A percentile compares a stretch with the other conserved stretches of the same genome.
Conservation (phyloP, 768 basidiomycete species). For the Amanita inopinata region DNA sequence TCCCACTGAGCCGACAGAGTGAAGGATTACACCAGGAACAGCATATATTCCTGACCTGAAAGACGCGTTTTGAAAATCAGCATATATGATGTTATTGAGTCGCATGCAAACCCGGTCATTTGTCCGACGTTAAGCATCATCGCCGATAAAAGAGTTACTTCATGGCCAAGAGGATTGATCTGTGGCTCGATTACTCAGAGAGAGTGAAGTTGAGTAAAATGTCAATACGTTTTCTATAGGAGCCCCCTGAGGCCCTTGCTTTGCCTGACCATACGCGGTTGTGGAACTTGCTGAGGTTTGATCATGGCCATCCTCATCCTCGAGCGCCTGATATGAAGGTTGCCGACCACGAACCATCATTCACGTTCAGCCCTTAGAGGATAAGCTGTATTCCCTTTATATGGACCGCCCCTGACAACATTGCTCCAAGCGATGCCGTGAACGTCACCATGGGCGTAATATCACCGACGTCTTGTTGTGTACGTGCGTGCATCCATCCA, state of each 20-base stretch:
- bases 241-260: neutral
- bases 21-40: conserved; percentile 24
- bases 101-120: conserved; percentile 20
- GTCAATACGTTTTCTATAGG: conserved; percentile 2
- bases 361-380: no score
- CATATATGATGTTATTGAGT: neutral
- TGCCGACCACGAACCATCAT: neutral
- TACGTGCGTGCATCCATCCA: no score
- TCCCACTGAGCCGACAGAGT: conserved; percentile 28
- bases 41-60: conserved; percentile 27
- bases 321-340: neutral
- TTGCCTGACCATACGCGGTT: neutral
- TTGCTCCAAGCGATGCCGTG: no score
- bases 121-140: conserved; percentile 27
- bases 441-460: no score
- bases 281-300: neutral
- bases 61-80: neutral
- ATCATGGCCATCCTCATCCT: neutral
- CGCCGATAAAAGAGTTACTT: conserved; percentile 26
- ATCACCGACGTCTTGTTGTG: no score
- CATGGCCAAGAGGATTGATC: conserved; percentile 21
- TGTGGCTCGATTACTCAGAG: conserved; percentile 5
- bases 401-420: no score
- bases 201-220: neutral
- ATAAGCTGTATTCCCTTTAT: no score